Evolutionary conservation across 2,329 filamentous ascomycete genomes (phyloP).

Genomic region (Botrytis elliptica): DNA sequence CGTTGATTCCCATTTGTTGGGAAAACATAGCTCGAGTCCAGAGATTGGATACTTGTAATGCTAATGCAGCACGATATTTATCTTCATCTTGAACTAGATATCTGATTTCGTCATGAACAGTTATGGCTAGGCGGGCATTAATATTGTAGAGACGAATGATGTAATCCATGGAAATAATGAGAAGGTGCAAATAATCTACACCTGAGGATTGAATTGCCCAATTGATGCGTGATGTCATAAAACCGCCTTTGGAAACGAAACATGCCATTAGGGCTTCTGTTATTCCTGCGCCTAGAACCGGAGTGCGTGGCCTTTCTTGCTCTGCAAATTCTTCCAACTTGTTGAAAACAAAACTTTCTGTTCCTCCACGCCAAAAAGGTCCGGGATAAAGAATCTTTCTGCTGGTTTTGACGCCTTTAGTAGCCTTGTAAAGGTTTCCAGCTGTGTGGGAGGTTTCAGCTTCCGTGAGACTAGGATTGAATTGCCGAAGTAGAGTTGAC

Average conservation of each 20-base stretch:
- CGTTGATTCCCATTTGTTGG: conserved; percentile 93
- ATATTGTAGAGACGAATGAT: conserved; percentile 82
- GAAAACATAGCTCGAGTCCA: conserved; percentile 98
- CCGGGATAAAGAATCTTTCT: conserved; percentile 69
- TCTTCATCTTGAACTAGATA: conserved; percentile 86
- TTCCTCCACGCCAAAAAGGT: conserved; percentile 92
- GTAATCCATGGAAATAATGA: conserved; percentile 94
- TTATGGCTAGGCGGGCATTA: conserved; percentile 81
- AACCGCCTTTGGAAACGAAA: conserved; percentile 84
- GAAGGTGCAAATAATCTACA: conserved; percentile 92
- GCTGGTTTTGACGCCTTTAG: conserved; percentile 84
- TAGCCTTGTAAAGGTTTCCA: conserved; percentile 77
- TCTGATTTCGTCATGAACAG: conserved; percentile 95
- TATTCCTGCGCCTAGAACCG: conserved; percentile 90
- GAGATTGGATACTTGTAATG: conserved; percentile 87
- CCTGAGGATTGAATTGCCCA: conserved; percentile 98
- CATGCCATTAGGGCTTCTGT: conserved; percentile 91
- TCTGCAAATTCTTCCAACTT: conserved; percentile 97
- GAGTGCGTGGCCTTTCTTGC: conserved; percentile 85
- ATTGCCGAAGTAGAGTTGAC: conserved; percentile 83
- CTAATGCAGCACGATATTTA: conserved; percentile 86
- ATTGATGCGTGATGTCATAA: conserved; percentile 95
- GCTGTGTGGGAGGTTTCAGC: conserved; percentile 74
- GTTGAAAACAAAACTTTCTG: conserved; percentile 98
- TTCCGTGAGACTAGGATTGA: conserved; percentile 83